Base-by-base conservation (phyloP, 352 stramenopile species). In the Globisporangium carolinianum region DNA sequence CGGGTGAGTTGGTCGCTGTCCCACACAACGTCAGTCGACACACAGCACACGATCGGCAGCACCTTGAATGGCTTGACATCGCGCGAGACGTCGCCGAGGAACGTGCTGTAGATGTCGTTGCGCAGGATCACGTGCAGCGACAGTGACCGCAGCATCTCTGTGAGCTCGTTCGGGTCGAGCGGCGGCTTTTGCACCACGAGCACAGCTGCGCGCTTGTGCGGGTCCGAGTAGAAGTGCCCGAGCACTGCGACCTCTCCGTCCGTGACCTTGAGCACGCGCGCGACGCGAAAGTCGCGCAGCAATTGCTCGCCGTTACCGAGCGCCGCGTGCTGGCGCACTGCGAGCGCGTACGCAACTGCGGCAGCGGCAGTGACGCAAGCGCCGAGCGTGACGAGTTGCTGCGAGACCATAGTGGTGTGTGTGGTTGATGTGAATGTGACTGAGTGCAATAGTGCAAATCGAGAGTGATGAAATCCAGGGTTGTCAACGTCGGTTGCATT, bases 101-200 rank as follows among this genome's bases (percentile, higher is more conserved):
- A 91, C 51, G 84, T 82, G 66, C 78, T 87, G 67, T 95, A 93
- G 55, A 95, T 84, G 61, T 95, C 83, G 58, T 95, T 95, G 32
- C 75, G 55, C 37, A 93, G 63, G 18, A 87, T 84, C 53, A 74
- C 62, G 32, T 90, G 77, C 53, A 95, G 51, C 18, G 83, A 89
- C n/a, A 95, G 60, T 12, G 59, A 69, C 5, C 54, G 49, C 54
- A 95, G 55, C 18, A 92, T 57, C 12, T 61, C 35, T 14, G 62
- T 53, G 15, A 89, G 58, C n/a, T 66, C 63, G 14, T 65, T 67
- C 5, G 70, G 64, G 55, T 86, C 72, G 65, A 95, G 77, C 17
- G 67, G 65, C 36, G 78, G 71, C 47, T 76, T 83, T 56, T 87
- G 77, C 56, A 93, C 71, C 32, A 88, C 69, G 46, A 95, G 63